Evolutionary conservation across 2,329 filamentous ascomycete species (phyloP).

Genomic region (Paramyrothecium sp.): DNA sequence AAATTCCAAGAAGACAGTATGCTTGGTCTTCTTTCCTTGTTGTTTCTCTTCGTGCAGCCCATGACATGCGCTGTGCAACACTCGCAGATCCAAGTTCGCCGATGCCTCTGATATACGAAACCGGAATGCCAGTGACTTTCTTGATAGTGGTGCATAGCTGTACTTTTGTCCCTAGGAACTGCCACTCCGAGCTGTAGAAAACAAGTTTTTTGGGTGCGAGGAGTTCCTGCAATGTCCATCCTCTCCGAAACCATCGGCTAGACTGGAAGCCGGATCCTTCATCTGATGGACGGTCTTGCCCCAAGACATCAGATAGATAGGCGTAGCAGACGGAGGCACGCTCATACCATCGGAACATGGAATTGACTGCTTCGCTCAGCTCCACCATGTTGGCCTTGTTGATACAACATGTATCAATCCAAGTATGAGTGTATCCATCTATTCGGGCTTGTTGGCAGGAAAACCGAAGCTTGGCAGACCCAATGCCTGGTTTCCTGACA

Average conservation of each 20-base stretch:
- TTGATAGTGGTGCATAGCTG: slow-evolving; percentile 15
- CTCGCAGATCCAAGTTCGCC: slow-evolving; percentile 7
- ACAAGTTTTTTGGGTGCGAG: slow-evolving; percentile 15
- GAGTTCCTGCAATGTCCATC: slow-evolving; percentile 23
- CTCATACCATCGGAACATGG: slow-evolving; percentile 1
- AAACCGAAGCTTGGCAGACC: neutral
- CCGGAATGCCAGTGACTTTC: slow-evolving; percentile 23
- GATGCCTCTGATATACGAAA: slow-evolving; percentile 5
- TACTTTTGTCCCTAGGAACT: slow-evolving; percentile 2
- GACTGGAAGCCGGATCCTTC: slow-evolving; percentile 1
- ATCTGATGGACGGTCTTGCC: neutral
- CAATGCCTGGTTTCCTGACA: neutral
- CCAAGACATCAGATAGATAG: neutral
- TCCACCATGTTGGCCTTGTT: slow-evolving; percentile 1
- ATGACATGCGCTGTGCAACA: slow-evolving; percentile 18
- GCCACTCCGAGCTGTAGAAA: slow-evolving; percentile 18
- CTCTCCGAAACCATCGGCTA: slow-evolving; percentile 19
- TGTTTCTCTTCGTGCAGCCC: slow-evolving; percentile 12
- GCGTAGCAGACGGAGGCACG: slow-evolving; percentile 1
- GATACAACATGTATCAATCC: slow-evolving; percentile 1
- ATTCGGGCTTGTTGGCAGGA: neutral
- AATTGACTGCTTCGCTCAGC: slow-evolving; percentile 1
- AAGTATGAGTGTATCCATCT: neutral
- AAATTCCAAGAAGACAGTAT: slow-evolving; percentile 17
- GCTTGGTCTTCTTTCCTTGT: slow-evolving; percentile 14